A percentile compares a stretch with the other conserved stretches of the same genome.
Conservation (phyloP, 2,329 filamentous ascomycete species). For the Nemania diffusa region DNA sequence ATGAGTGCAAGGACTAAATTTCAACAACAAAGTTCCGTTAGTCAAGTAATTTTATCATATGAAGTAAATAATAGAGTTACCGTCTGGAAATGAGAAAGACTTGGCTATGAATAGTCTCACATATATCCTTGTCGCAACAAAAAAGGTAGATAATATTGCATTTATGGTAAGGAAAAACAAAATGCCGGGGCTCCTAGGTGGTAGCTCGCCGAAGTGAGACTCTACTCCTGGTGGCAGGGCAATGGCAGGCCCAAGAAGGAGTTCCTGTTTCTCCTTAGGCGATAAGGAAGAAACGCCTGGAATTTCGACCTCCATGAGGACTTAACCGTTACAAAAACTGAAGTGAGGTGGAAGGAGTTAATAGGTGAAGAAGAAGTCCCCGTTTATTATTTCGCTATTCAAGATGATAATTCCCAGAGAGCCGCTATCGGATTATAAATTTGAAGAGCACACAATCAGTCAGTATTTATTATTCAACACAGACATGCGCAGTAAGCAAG, state of each 20-base stretch:
- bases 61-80: not conserved
- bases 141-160: not conserved
- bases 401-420: no score
- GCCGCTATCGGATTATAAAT: no score
- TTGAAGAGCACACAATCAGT: no score
- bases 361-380: no score
- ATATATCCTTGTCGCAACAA: not conserved
- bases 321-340: no score
- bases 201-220: not conserved
- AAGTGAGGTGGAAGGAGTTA: no score
- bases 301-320: conserved; percentile 6
- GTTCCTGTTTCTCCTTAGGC: not conserved
- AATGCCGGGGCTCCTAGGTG: not conserved
- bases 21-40: not conserved
- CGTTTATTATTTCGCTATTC: no score
- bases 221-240: not conserved
- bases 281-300: not conserved
- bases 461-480: no score
- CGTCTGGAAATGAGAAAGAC: not conserved
- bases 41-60: no score
- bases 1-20: not conserved
- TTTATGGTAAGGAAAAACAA: not conserved
- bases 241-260: not conserved
- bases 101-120: not conserved
- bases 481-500: no score